These are phyloP conservation scores for Fusarium pseudocircinatum DNA, from an alignment of 2,329 filamentous ascomycete species.

Conservation along the genomic window DNA sequence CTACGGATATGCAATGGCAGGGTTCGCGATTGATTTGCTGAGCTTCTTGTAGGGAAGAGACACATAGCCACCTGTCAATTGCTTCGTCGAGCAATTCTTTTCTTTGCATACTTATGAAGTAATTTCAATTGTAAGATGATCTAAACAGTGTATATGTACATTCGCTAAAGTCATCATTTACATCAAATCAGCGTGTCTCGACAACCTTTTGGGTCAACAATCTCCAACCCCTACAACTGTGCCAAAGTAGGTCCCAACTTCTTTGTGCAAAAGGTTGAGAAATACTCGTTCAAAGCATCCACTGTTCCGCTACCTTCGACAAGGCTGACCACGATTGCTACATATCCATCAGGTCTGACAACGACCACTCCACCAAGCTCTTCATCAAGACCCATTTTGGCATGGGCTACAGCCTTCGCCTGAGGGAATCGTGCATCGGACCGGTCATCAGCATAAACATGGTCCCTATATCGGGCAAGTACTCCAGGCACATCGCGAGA, in stretches of 20 bases:
- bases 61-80: neutral
- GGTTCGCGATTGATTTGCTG: neutral
- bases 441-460: conserved; percentile 87
- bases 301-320: conserved; percentile 81
- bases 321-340: conserved; percentile 78
- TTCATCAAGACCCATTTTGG: conserved; percentile 83
- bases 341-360: conserved; percentile 87
- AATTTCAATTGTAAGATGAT: neutral
- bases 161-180: conserved; percentile 3
- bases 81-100: neutral
- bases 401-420: conserved; percentile 79
- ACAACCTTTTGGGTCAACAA: neutral
- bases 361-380: conserved; percentile 82
- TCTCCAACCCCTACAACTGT: conserved; percentile 37
- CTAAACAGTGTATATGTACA: neutral
- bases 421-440: conserved; percentile 76
- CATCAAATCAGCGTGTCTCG: neutral
- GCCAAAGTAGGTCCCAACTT: conserved; percentile 52
- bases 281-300: conserved; percentile 85
- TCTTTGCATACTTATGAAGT: neutral
- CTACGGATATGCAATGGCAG: neutral
- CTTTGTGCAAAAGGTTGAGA: conserved; percentile 76
- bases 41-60: neutral
- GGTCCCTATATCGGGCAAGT: conserved; percentile 79
- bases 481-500: conserved; percentile 73